Evolutionary conservation across 2,329 filamentous ascomycete species (phyloP), one percentile per base, ranked within the genome.

Genomic region (Pyrenophora seminiperda): DNA sequence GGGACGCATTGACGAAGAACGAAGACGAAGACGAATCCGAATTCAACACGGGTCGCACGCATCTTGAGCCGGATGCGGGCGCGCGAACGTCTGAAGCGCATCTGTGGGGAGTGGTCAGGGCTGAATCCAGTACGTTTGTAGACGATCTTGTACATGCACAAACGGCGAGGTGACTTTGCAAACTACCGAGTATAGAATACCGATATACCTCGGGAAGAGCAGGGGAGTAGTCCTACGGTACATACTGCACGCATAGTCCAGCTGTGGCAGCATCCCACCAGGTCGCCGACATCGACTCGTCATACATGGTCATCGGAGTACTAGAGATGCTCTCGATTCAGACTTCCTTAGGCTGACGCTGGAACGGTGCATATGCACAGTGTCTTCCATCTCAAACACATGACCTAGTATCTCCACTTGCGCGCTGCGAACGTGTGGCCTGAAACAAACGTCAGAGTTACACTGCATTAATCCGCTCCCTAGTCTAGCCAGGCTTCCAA

Each of bases 351-450:
- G 43, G 55, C 55, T 32, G 54, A 32, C 52, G 42, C 39, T 40
- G 44, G 37, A 50, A 53, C 47, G 40, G 47, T 49, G 53, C 53
- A 53, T 59, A 45, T 52, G 48, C 46, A 40, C 49, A 47, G 58
- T 53, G 46, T 22, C 41, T 47, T 51, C 51, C 52, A 39, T 38
- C 37, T 39, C 41, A 47, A 34, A 56, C 40, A 48, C 45, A 42
- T 52, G 61, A 54, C 41, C 15, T 22, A 41, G 33, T 20, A 36
- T 22, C 39, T 47, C 43, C 43, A 40, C 48, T 36, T 46, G 50
- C 43, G 49, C 50, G 44, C 50, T 50, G 37, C 38, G 53, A 58
- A 61, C 54, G 34, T 59, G 32, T 53, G 36, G 44, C 47, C 41
- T 53, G 49, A 56, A 56, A 49, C 45, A 34, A 14, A 50, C 32